Conservation (phyloP, 805 yeast species). For the Wickerhamomyces xylosicus region DNA sequence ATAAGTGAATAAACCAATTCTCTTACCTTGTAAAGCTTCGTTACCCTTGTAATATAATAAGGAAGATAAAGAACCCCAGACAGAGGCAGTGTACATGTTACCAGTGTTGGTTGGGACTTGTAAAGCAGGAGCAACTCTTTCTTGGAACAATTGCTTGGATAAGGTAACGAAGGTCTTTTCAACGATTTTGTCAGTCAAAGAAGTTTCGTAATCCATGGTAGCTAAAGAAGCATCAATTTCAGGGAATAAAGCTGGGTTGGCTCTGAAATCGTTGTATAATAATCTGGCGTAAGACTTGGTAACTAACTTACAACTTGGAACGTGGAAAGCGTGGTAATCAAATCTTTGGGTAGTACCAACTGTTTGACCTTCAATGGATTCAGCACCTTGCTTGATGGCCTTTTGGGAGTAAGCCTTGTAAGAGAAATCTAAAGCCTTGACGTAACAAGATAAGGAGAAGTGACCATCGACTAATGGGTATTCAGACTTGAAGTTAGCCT, state of each 20-base stretch:
- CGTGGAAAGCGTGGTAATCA: slow-evolving; percentile 94
- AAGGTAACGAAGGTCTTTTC: slow-evolving; percentile 80
- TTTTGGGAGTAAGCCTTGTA: slow-evolving; percentile 76
- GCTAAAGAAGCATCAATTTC: slow-evolving; percentile 43
- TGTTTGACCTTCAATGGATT: slow-evolving; percentile 34
- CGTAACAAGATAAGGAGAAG: slow-evolving; percentile 87
- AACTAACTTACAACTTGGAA: slow-evolving; percentile 95
- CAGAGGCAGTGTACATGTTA: slow-evolving; percentile 94
- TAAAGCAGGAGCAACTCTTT: slow-evolving; percentile 72
- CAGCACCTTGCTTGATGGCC: slow-evolving; percentile 43
- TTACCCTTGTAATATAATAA: slow-evolving; percentile 65
- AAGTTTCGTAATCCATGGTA: slow-evolving; percentile 56
- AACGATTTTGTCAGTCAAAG: slow-evolving; percentile 67
- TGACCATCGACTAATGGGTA: slow-evolving; percentile 98
- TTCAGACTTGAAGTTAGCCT: slow-evolving; percentile 93
- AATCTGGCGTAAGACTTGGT: slow-evolving; percentile 88
- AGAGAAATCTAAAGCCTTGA: slow-evolving; percentile 83
- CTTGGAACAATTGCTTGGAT: slow-evolving; percentile 54
- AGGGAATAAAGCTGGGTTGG: slow-evolving; percentile 56
- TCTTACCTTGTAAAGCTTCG: slow-evolving; percentile 67
- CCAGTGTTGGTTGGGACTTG: slow-evolving; percentile 93
- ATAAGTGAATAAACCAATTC: slow-evolving; percentile 89
- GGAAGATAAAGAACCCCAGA: slow-evolving; percentile 81
- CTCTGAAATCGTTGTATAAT: slow-evolving; percentile 76
- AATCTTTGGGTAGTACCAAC: slow-evolving; percentile 67